A percentile compares a stretch with the other conserved stretches of the same genome.
These are phyloP conservation scores for Scorias spongiosa DNA, from an alignment of 2,329 filamentous ascomycete genomes.

Conservation along the genomic window DNA sequence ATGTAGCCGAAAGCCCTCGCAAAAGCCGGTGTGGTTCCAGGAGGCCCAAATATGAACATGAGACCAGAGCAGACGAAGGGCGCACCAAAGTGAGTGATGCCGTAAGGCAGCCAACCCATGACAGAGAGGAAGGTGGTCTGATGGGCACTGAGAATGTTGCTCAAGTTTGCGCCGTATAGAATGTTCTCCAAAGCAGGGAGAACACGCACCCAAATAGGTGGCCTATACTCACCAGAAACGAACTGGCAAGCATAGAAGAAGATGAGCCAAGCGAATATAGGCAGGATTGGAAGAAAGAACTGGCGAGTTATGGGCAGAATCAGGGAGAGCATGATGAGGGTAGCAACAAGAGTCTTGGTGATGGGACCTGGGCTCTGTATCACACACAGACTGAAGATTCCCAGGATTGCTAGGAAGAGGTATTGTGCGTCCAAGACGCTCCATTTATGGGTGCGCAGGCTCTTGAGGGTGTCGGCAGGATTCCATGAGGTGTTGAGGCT, in stretches of 20 bases:
- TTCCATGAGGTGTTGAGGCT: conserved; percentile 70
- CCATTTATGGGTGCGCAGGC: conserved; percentile 66
- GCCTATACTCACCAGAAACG: conserved; percentile 74
- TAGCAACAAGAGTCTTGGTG: conserved; percentile 57
- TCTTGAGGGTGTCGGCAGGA: conserved; percentile 59
- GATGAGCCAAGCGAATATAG: conserved; percentile 72
- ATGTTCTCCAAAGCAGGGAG: conserved; percentile 92
- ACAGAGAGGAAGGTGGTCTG: conserved; percentile 72
- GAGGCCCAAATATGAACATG: conserved; percentile 80
- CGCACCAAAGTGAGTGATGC: conserved; percentile 75
- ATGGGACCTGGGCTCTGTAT: conserved; percentile 65
- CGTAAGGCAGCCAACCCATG: conserved; percentile 86
- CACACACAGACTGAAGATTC: conserved; percentile 70
- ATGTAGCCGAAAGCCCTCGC: conserved; percentile 83
- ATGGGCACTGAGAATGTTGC: conserved; percentile 86
- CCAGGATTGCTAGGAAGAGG: conserved; percentile 54
- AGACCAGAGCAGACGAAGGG: conserved; percentile 63
- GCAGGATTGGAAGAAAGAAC: conserved; percentile 76
- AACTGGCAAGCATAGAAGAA: conserved; percentile 91
- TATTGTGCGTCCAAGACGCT: conserved; percentile 76
- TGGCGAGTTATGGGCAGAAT: conserved; percentile 75
- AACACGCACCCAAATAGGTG: conserved; percentile 89
- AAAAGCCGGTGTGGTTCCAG: conserved; percentile 70
- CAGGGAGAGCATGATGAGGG: conserved; percentile 52
- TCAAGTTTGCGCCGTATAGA: conserved; percentile 86